Base-by-base conservation (phyloP, 208 protist genomes). In the Balamuthia mandrillaris region DNA sequence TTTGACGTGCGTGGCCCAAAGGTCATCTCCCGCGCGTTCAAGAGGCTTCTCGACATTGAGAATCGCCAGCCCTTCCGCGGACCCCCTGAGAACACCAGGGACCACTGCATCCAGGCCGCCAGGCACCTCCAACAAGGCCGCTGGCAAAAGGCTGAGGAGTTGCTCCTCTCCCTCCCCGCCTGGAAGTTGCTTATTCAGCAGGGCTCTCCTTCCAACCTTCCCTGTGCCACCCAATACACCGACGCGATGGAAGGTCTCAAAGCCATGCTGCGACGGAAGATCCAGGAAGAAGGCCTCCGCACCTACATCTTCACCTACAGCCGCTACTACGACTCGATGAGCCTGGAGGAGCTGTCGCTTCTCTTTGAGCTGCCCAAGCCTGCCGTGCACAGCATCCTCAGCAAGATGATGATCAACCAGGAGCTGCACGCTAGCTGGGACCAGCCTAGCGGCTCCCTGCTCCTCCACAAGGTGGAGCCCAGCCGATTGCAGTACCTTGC, bases 21-120 rank as follows among this genome's bases (percentile, higher is more conserved):
- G 70, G 66, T 93, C 12, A 92, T 94, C 54, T 90, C 81, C 29
- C 93, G 91, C 81, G 84, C 88, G 21, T 93, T 95, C 86, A 87
- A 94, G 41, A 84, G 90, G 33, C 47, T 93, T 10, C 86, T 95
- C 27, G 94, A 96, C n/a, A 56, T 81, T 49, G 88, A 86, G n/a
- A 90, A 96, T 14, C 81, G 88, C 39, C 88, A 95, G 51, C 58
- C 81, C 21, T 95, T 94, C 52, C 79, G 75, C n/a, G 94, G 92
- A 16, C 95, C 94, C 21, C 94, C 95, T 2, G 95, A 97, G 89
- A 94, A 92, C 81, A 93, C 84, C 0, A 88, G 92, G 37, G 95
- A 97, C 35, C 68, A 92, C 66, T 88, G 96, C 39, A 88, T 95
- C n/a, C 78, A 90, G 6, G 90, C 93, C 7, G 78, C 89, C 24